Conservation (phyloP, 176 grass and related monocot species). For the Aegilops tauschii region DNA sequence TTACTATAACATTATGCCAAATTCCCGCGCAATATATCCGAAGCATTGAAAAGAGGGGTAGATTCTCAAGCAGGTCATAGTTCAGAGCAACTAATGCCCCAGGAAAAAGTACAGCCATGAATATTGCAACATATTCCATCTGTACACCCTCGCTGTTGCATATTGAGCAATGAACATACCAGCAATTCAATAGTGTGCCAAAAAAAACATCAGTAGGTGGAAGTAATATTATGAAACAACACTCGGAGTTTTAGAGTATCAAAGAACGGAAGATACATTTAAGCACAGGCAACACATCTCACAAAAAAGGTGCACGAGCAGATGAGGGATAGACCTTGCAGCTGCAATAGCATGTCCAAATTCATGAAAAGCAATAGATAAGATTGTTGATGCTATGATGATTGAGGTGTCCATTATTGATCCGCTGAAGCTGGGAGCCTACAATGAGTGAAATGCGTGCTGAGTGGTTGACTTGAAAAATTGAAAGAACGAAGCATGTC, state of each 20-base stretch:
- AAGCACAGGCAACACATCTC: conserved; percentile 7
- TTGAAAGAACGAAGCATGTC: conserved; percentile 23
- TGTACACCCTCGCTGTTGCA: conserved; percentile 74
- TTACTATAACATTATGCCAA: conserved; percentile 91
- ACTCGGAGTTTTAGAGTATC: not conserved
- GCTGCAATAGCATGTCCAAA: conserved; percentile 86
- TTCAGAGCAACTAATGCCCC: conserved; percentile 93
- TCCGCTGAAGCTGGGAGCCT: conserved; percentile 57
- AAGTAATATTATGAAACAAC: conserved; percentile 11
- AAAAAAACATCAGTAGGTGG: not conserved
- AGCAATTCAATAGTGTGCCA: conserved; percentile 24
- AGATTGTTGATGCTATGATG: conserved; percentile 70
- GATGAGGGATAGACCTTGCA: conserved; percentile 64
- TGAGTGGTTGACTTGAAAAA: conserved; percentile 20
- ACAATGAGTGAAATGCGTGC: conserved; percentile 14
- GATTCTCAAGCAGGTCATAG: conserved; percentile 54
- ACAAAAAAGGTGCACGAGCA: not conserved
- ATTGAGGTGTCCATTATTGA: conserved; percentile 53
- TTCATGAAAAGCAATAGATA: conserved; percentile 94
- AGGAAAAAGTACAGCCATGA: conserved; percentile 75
- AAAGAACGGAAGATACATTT: not conserved
- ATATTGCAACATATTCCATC: conserved; percentile 88
- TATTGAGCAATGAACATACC: conserved; percentile 27
- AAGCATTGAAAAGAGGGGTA: conserved; percentile 58
- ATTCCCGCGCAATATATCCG: conserved; percentile 91